Evolutionary conservation across 1,284 basidiomycete species (phyloP), one percentile per base, ranked within the genome.

Genomic region (Sporisorium iseilematis-ciliati): DNA sequence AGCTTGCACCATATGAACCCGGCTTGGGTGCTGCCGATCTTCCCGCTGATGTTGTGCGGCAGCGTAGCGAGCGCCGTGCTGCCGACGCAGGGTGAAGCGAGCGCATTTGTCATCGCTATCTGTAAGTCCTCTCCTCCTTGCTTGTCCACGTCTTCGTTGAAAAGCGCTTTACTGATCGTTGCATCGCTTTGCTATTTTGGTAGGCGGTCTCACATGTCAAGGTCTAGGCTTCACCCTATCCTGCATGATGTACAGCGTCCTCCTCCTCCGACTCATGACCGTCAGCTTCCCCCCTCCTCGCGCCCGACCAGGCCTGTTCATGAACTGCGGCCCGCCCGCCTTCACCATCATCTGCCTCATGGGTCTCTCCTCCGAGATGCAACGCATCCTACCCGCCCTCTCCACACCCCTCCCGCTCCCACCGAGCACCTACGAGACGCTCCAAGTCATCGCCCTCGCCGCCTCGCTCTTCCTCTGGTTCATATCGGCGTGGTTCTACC

Each of bases 31-130:
- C 42, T 78, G 14, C 76, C 76, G 8, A 65, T 75, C 45, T 78
- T 78, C 38, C 76, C 72, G 7, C 58, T 62, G n/a, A 78, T 78
- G 76, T 73, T 78, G 14, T 71, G 61, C 23, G 72, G 76, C 10
- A 60, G 49, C 3, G 54, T 75, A 8, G 72, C 75, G 0, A 33
- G 43, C 0, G 20, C 41, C 4, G 52, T 71, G 0, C 26, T 64
- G 4, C 57, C 41, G 2, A 67, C 59, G 5, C 67, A 75, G 43
- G 26, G 25, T 2, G 35, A 41, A 4, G n/a, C 41, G 2, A 5
- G 41, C 4, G 67, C 55, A 6, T 21, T 67, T 14, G 38, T 46
- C 7, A 71, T 75, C 8, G 43, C 65, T 6, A 53, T 78, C n/a
- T 54, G 52, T 38, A 38, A 38, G 35, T 38, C 6, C 10, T 4